Evolutionary conservation across 1,284 basidiomycete species (phyloP).

Genomic region (Fomes fomentarius): DNA sequence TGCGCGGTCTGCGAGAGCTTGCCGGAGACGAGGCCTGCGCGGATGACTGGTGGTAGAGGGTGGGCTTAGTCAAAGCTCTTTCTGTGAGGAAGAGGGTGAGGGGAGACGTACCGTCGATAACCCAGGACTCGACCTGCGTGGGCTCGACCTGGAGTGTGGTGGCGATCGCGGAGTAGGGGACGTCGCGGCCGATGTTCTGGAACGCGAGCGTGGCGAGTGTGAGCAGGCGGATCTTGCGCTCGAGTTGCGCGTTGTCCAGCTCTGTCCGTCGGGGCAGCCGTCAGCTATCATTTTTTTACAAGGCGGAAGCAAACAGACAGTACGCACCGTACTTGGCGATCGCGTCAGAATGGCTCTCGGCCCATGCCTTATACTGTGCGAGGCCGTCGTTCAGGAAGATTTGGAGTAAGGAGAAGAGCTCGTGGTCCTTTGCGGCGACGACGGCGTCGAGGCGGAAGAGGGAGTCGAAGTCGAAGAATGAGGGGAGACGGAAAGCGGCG

Average conservation of each 20-base stretch:
- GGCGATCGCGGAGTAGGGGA: constrained; percentile 78
- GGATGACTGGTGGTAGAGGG: constrained; percentile 65
- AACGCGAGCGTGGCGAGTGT: constrained; percentile 82
- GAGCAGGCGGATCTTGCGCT: constrained; percentile 83
- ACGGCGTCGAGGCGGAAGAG: constrained; percentile 79
- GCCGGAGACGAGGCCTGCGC: constrained; percentile 79
- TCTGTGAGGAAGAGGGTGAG: not conserved
- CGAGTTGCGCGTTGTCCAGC: constrained; percentile 59
- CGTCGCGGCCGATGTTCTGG: constrained; percentile 73
- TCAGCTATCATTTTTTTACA: not conserved
- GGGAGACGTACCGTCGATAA: constrained; percentile 77
- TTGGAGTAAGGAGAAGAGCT: constrained; percentile 69
- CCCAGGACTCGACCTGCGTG: constrained; percentile 86
- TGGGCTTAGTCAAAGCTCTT: constrained; percentile 1
- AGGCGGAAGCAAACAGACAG: not conserved
- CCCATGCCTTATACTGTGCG: constrained; percentile 69
- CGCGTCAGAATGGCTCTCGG: constrained; percentile 49
- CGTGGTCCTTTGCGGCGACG: constrained; percentile 67
- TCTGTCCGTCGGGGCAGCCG: too few species aligned
- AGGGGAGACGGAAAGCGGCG: constrained; percentile 70
- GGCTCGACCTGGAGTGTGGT: constrained; percentile 68
- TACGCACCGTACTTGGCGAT: constrained; percentile 66
- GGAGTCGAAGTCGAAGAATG: constrained; percentile 81
- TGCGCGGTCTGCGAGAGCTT: constrained; percentile 86
- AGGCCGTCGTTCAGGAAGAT: constrained; percentile 76